Conservation (phyloP, 2,329 filamentous ascomycete species). For the Botrytis hyacinthi region DNA sequence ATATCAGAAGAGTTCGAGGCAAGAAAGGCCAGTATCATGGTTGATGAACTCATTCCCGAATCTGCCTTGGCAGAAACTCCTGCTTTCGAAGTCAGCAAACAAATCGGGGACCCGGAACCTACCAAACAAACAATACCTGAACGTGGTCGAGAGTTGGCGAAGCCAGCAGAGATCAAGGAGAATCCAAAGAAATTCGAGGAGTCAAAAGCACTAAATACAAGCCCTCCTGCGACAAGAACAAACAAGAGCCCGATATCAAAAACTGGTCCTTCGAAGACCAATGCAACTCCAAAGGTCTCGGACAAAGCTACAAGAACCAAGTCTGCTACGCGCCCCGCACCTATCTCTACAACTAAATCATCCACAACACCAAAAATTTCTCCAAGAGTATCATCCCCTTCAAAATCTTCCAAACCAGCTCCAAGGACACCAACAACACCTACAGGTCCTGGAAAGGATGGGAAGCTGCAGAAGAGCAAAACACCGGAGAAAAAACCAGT, state of each 20-base stretch:
- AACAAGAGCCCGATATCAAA: constrained; percentile 5
- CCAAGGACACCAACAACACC: constrained; percentile 21
- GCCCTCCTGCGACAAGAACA: background rate
- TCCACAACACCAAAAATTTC: constrained; percentile 10
- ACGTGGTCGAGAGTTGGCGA: constrained; percentile 17
- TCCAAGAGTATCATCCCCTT: constrained; percentile 21
- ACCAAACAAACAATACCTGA: constrained; percentile 20
- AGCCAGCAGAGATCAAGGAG: constrained; percentile 26
- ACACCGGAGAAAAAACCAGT: constrained; percentile 27
- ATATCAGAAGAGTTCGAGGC: constrained; percentile 31
- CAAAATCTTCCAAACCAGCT: constrained; percentile 25
- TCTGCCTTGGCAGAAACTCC: constrained; percentile 33
- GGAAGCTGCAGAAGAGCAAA: constrained; percentile 24
- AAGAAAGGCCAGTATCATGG: constrained; percentile 31
- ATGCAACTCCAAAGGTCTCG: background rate
- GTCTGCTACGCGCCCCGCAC: constrained; percentile 7
- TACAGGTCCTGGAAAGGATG: background rate
- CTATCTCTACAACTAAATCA: constrained; percentile 16
- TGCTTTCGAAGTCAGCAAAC: constrained; percentile 26
- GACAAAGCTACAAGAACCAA: constrained; percentile 14
- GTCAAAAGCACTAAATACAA: background rate
- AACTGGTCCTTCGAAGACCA: constrained; percentile 7
- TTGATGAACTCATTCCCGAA: constrained; percentile 36
- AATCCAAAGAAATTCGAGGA: constrained; percentile 13
- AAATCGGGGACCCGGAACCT: constrained; percentile 24